Conservation (phyloP, 768 basidiomycete genomes). For the Termitomyces sp. region DNA sequence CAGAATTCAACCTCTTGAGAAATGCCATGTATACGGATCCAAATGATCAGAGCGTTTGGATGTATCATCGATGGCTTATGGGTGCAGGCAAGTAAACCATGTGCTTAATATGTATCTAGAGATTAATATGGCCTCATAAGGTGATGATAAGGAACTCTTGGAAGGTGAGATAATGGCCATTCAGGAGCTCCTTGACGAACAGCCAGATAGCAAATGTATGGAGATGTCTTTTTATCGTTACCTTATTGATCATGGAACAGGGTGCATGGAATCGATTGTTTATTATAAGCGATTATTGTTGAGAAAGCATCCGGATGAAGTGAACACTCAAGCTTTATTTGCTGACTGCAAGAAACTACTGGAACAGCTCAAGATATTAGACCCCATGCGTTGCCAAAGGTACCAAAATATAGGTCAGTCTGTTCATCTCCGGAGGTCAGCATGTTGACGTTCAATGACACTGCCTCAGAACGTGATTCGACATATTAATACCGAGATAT, state of each 20-base stretch:
- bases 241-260: constrained; percentile 32
- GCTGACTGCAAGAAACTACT: constrained; percentile 39
- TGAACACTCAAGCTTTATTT: constrained; percentile 1
- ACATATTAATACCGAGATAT: background rate
- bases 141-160: constrained; percentile 51
- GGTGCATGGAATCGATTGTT: constrained; percentile 92
- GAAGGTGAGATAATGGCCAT: constrained; percentile 74
- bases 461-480: background rate
- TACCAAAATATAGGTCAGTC: constrained; percentile 62
- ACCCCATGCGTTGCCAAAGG: constrained; percentile 57
- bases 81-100: constrained; percentile 53
- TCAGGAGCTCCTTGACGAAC: constrained; percentile 77
- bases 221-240: background rate
- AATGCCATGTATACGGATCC: constrained; percentile 98
- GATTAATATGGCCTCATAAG: constrained; percentile 29
- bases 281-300: constrained; percentile 74
- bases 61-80: constrained; percentile 97
- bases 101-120: background rate
- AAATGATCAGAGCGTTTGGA: constrained; percentile 94
- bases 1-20: constrained; percentile 89
- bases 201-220: constrained; percentile 91
- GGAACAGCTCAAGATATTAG: constrained; percentile 35
- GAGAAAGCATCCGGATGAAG: constrained; percentile 30
- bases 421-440: background rate
- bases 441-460: background rate